Evolutionary conservation across 2,329 filamentous ascomycete genomes (phyloP).

Genomic region (Diaporthe sp.): DNA sequence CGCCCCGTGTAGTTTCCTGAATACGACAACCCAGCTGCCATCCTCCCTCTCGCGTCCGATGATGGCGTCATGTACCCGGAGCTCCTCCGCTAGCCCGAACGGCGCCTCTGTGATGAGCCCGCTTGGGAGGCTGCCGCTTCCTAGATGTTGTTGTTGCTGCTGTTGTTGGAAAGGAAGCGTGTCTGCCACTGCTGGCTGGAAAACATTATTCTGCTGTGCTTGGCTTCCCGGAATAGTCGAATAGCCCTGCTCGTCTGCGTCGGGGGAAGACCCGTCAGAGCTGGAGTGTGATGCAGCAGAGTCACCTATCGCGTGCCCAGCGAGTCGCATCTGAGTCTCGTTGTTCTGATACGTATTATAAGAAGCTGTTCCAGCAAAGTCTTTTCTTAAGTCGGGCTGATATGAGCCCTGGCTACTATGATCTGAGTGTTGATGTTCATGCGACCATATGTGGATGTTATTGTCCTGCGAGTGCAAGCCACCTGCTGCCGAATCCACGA

Average conservation of each 20-base stretch:
- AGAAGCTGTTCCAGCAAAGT: not conserved
- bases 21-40: constrained; percentile 49
- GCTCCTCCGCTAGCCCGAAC: constrained; percentile 49
- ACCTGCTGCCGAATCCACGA: constrained; percentile 18
- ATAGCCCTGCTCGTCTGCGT: not conserved
- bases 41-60: constrained; percentile 48
- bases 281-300: constrained; percentile 17
- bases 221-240: not conserved
- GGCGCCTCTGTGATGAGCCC: constrained; percentile 46
- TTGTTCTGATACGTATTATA: not conserved
- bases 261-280: constrained; percentile 19
- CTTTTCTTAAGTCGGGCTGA: not conserved
- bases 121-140: not conserved
- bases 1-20: constrained; percentile 46
- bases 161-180: not conserved
- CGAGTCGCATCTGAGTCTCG: not conserved
- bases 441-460: constrained; percentile 30
- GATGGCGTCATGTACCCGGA: constrained; percentile 48
- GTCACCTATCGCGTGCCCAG: not conserved
- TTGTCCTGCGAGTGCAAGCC: constrained; percentile 26
- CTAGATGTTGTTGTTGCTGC: constrained; percentile 6
- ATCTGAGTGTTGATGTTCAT: not conserved
- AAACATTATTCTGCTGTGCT: not conserved
- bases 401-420: not conserved
- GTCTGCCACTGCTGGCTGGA: not conserved